These are phyloP conservation scores for Aspergillus pseudonomiae DNA, from an alignment of 2,329 filamentous ascomycete species.

Conservation along the genomic window DNA sequence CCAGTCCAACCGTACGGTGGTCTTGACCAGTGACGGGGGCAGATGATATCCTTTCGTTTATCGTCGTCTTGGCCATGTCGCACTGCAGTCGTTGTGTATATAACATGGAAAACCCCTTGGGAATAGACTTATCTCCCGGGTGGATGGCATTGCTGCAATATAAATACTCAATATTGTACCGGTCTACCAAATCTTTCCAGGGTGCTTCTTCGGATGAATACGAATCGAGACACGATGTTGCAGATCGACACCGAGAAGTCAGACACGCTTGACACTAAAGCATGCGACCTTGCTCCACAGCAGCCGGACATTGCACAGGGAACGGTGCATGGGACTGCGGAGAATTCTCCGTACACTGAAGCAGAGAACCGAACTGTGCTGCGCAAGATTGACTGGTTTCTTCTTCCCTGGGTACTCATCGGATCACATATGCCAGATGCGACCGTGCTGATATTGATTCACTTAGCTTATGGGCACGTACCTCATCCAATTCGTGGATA, in stretches of 20 bases:
- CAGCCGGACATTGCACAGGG: too few relatives aligned
- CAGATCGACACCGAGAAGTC: not conserved
- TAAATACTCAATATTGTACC: not conserved
- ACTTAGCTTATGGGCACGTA: too few relatives aligned
- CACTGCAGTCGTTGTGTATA: not conserved
- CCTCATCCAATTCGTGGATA: too few relatives aligned
- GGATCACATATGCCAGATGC: too few relatives aligned
- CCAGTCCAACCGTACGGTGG: not conserved
- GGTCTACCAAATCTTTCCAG: not conserved
- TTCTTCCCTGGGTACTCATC: too few relatives aligned
- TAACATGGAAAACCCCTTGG: not conserved
- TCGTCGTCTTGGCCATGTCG: not conserved
- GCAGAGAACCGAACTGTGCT: too few relatives aligned
- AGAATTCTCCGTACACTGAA: too few relatives aligned
- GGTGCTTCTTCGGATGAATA: not conserved
- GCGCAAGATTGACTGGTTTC: too few relatives aligned
- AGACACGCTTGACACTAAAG: not conserved
- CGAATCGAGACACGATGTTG: not conserved
- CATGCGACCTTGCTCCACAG: too few relatives aligned
- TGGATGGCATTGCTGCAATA: not conserved
- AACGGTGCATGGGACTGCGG: too few relatives aligned
- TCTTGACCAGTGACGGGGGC: not conserved
- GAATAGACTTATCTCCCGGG: not conserved
- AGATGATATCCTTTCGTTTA: not conserved
- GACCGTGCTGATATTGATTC: too few relatives aligned